Evolutionary conservation across 2,329 filamentous ascomycete genomes (phyloP).

Genomic region (Metarhizium guizhouense): DNA sequence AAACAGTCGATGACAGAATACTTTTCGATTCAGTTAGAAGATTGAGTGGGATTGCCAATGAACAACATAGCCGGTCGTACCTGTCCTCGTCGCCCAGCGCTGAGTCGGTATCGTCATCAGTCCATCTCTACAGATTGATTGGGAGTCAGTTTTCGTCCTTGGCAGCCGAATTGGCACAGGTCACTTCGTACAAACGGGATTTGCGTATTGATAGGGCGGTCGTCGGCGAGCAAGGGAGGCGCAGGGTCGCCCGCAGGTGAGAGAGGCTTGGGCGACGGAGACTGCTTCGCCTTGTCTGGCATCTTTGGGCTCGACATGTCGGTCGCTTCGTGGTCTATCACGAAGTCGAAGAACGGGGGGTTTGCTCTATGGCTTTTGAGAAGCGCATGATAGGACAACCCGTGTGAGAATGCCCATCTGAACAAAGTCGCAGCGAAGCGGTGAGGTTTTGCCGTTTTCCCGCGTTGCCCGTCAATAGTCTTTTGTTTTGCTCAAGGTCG

Average conservation of each 20-base stretch:
- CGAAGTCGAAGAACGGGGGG: not conserved
- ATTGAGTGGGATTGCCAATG: not conserved
- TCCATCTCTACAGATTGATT: not conserved
- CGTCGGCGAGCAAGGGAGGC: not conserved
- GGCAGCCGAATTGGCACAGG: not conserved
- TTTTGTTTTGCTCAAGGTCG: no score
- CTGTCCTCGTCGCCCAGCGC: conserved; percentile 7
- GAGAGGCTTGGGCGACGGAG: not conserved
- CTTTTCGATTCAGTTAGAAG: conserved; percentile 4
- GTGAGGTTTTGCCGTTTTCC: not conserved
- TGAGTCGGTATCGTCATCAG: conserved; percentile 15
- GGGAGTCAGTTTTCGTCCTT: not conserved
- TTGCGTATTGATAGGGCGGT: conserved; percentile 9
- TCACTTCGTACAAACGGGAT: conserved; percentile 9
- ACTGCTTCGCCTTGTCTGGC: not conserved
- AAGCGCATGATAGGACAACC: not conserved
- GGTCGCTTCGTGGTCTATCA: not conserved
- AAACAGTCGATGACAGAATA: conserved; percentile 18
- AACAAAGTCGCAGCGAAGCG: not conserved
- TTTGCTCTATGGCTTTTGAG: not conserved
- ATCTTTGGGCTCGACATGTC: not conserved
- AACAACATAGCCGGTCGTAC: not conserved
- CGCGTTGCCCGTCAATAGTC: not conserved
- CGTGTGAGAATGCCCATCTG: not conserved
- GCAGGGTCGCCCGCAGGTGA: not conserved